Evolutionary conservation across 805 yeast genomes (phyloP).

Genomic region (Yamadazyma philogaea): DNA sequence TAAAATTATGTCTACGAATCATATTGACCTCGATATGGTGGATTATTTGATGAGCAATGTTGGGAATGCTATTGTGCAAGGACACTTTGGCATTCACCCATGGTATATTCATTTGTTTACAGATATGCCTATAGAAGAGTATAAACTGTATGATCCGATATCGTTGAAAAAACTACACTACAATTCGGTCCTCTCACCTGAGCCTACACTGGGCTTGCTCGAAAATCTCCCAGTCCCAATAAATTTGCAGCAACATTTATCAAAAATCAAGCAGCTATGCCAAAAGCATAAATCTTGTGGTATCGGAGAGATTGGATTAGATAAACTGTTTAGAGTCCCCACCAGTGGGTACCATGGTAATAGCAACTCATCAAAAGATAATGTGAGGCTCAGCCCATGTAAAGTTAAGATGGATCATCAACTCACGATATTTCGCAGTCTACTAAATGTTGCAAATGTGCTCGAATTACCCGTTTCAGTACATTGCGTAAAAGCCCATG

Average conservation of each 20-base stretch:
- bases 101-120: constrained; percentile 78
- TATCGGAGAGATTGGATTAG: constrained; percentile 92
- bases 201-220: constrained; percentile 38
- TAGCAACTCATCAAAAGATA: constrained; percentile 10
- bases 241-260: constrained; percentile 33
- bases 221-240: constrained; percentile 61
- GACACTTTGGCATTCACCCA: constrained; percentile 81
- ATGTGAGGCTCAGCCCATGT: constrained; percentile 34
- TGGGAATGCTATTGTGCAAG: constrained; percentile 23
- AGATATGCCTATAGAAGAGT: constrained; percentile 8
- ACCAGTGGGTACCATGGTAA: constrained; percentile 52
- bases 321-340: constrained; percentile 71
- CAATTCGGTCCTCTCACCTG: constrained; percentile 42
- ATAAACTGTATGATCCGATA: constrained; percentile 5
- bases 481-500: constrained; percentile 84
- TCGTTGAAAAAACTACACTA: constrained; percentile 56
- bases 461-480: constrained; percentile 57
- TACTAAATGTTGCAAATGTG: constrained; percentile 53
- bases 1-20: constrained; percentile 41
- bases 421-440: constrained; percentile 43
- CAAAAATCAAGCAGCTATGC: constrained; percentile 18
- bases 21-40: constrained; percentile 29
- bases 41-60: constrained; percentile 13
- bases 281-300: constrained; percentile 24
- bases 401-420: constrained; percentile 71